Percentiles rank a stretch among this genome's conserved stretches.
These are phyloP conservation scores for Dothistroma pini DNA, from an alignment of 2,329 filamentous ascomycete species.

Conservation along the genomic window DNA sequence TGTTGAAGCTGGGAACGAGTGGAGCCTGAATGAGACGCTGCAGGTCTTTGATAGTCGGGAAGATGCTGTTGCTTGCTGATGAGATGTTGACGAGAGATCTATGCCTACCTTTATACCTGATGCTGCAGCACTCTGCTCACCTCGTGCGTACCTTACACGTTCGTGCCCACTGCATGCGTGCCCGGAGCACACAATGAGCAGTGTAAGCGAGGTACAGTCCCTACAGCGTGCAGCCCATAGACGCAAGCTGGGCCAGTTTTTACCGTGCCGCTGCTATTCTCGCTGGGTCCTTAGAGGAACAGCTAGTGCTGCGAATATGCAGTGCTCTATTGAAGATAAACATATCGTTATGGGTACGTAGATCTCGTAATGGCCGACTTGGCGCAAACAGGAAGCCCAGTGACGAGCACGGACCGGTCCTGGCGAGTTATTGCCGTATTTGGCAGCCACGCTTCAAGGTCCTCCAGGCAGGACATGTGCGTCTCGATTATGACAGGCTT, in stretches of 20 bases:
- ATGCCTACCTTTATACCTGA: slow-evolving; percentile 1
- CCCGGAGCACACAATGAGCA: not conserved
- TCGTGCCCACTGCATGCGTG: not conserved
- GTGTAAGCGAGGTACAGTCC: slow-evolving; percentile 1
- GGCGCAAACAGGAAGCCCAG: not conserved
- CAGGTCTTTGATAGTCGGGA: not conserved
- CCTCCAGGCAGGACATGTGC: not conserved
- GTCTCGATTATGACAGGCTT: not conserved
- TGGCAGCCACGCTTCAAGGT: not conserved
- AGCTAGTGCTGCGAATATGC: slow-evolving; percentile 7
- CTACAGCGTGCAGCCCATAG: not conserved
- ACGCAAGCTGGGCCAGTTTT: not conserved
- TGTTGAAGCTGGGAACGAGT: slow-evolving; percentile 11
- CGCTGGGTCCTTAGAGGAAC: not conserved
- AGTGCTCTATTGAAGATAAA: slow-evolving; percentile 10
- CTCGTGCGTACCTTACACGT: not conserved
- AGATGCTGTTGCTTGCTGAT: slow-evolving; percentile 3
- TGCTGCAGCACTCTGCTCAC: not conserved
- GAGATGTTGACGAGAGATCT: not conserved
- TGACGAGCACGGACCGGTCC: not conserved
- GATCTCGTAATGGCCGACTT: not conserved
- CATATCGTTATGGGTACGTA: not conserved
- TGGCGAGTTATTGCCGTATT: not conserved
- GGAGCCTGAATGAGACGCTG: slow-evolving; percentile 1
- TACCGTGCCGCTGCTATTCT: slow-evolving; percentile 3